Conservation (phyloP, 108 stramenopile species). For the Fistulifera pelliculosa region DNA sequence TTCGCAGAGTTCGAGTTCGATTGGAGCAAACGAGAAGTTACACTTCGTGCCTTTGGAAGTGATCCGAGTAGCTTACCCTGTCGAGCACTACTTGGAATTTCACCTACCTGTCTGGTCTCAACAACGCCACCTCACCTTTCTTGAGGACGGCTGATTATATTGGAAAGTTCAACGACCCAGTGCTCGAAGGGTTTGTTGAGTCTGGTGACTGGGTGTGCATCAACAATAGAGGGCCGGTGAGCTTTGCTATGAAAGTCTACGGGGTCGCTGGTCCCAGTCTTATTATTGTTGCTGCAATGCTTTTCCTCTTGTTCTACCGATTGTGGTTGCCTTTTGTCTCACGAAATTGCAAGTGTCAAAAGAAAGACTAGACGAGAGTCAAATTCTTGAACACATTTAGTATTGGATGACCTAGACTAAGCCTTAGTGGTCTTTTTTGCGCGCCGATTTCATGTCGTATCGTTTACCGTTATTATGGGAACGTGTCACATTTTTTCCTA, state of each 20-base stretch:
- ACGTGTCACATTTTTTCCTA: too few species aligned
- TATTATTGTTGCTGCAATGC: neutral
- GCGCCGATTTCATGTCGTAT: too few species aligned
- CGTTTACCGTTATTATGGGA: too few species aligned
- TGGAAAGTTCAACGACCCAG: slow-evolving; percentile 5
- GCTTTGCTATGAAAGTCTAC: slow-evolving; percentile 1
- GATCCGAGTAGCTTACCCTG: slow-evolving; percentile 12
- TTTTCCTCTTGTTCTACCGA: neutral
- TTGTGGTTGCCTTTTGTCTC: neutral
- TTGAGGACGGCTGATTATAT: neutral
- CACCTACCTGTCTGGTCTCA: slow-evolving; percentile 10
- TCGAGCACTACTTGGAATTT: slow-evolving; percentile 11
- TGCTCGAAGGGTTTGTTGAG: neutral
- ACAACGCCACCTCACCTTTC: neutral
- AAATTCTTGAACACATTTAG: too few species aligned
- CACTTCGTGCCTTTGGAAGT: slow-evolving; percentile 19
- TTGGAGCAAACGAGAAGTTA: slow-evolving; percentile 26
- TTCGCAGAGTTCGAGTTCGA: slow-evolving; percentile 79
- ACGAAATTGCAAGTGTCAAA: too few species aligned
- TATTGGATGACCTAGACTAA: too few species aligned
- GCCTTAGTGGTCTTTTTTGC: too few species aligned
- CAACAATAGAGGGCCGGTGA: slow-evolving; percentile 17
- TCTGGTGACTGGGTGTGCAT: slow-evolving; percentile 26
- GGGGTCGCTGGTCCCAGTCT: neutral
- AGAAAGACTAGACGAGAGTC: too few species aligned